Evolutionary conservation across 1,284 basidiomycete species (phyloP).

Genomic region (Austroboletus rostrupii): DNA sequence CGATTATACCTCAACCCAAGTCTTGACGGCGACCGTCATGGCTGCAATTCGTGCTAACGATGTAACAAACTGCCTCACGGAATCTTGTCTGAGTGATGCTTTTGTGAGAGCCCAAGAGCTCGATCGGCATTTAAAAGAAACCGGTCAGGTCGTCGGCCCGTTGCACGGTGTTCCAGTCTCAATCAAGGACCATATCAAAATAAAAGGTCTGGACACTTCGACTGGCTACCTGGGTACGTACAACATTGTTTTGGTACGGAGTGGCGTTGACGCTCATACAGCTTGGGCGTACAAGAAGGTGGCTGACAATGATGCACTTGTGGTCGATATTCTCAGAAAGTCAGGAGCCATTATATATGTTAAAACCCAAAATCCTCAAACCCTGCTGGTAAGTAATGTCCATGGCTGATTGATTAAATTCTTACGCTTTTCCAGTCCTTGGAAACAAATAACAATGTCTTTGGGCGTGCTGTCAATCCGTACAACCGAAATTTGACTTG

Average conservation of each 20-base stretch:
- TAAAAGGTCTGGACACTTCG: constrained; percentile 46
- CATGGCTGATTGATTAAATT: background rate
- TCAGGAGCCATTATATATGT: constrained; percentile 57
- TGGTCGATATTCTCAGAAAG: constrained; percentile 43
- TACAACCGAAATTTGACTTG: constrained; percentile 49
- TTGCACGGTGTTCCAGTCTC: constrained; percentile 58
- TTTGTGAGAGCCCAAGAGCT: constrained; percentile 47
- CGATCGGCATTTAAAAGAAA: constrained; percentile 44
- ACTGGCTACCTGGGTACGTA: constrained; percentile 43
- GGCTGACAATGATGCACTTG: constrained; percentile 41
- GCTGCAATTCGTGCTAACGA: constrained; percentile 28
- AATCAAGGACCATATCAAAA: constrained; percentile 52
- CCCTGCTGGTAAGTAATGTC: constrained; percentile 36
- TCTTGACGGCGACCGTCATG: constrained; percentile 26
- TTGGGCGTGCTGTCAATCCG: constrained; percentile 51
- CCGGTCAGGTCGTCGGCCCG: constrained; percentile 50
- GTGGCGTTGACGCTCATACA: constrained; percentile 7
- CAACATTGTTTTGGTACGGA: background rate
- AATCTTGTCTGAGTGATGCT: constrained; percentile 52
- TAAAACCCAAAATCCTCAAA: constrained; percentile 56
- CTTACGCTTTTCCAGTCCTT: constrained; percentile 35
- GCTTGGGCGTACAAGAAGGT: constrained; percentile 44
- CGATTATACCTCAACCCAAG: constrained; percentile 24
- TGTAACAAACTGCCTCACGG: constrained; percentile 52
- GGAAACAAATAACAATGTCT: constrained; percentile 51